Base-by-base conservation (phyloP, 2,329 filamentous ascomycete genomes). In the Sporothrix brunneoviolacea region DNA sequence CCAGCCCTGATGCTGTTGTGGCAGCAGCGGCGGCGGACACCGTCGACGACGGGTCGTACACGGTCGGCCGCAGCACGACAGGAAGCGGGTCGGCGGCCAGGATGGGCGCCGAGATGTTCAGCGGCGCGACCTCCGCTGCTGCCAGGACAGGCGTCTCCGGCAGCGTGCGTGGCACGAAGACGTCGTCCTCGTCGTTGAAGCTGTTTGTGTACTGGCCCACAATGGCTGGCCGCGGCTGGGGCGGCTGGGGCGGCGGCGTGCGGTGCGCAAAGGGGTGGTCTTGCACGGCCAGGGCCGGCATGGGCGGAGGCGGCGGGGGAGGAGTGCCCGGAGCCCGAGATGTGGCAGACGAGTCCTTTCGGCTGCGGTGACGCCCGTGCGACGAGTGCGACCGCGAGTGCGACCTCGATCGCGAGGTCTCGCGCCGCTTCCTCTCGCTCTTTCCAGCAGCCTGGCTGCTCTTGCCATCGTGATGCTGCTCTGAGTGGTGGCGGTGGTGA, bases 41-140 rank as follows among this genome's bases (percentile, higher is more conserved):
- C 13, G 54, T 55, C 19, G 59, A 53, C 1, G 58, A 60, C 1
- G 78, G 76, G 55, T 79, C 69, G 60, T 82, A 83, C 30, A 77
- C 73, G 12, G 75, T 75, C 2, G 80, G 77, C 58, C 78, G 77
- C 8, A 83, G 69, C 16, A 76, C 62, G 22, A 76, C 69, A 2
- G 76, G 75, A 51, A 73, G 70, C 9, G 74, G 72, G 22, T 70
- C 67, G n/a, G 68, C 63, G 48, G 67, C 61, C 38, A 77, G 69
- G 48, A 79, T 74, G 18, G 77, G 77, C 3, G 74, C 68, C 3
- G 71, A 70, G 62, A 79, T 76, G 58, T 66, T 62, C 37, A 67
- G 48, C 19, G 55, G 50, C 19, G 54, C 54, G 13, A 55, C 53
- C 41, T 32, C 13, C 13, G 50, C 50, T 8, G 52, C 48, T 4